A percentile compares a stretch with the other conserved stretches of the same genome.
These are phyloP conservation scores for Plasmodium fragile DNA, from an alignment of 169 alveolate species.

Conservation along the genomic window DNA sequence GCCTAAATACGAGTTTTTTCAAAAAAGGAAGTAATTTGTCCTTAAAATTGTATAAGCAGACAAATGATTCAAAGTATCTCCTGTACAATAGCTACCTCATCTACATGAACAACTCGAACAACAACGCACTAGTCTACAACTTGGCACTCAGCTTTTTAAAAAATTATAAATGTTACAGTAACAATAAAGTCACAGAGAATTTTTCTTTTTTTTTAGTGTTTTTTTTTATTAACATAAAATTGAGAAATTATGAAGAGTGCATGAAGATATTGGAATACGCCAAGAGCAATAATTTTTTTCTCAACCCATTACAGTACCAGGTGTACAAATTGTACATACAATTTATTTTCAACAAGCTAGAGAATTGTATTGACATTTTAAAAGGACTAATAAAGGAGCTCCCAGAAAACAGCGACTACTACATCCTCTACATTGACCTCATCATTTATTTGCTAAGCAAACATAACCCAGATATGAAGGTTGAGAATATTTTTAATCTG, in stretches of 20 bases:
- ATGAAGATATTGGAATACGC: conserved; percentile 39
- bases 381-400: conserved; percentile 9
- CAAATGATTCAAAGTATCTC: conserved; percentile 38
- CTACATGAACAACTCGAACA: conserved; percentile 33
- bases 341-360: conserved; percentile 23
- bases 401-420: conserved; percentile 55
- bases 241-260: conserved; percentile 63
- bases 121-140: conserved; percentile 32
- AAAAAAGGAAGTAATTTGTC: conserved; percentile 55
- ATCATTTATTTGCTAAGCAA: conserved; percentile 21
- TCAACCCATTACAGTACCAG: conserved; percentile 48
- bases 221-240: conserved; percentile 45
- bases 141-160: conserved; percentile 39
- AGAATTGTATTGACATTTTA: conserved; percentile 1
- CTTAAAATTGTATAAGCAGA: conserved; percentile 34
- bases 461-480: neutral
- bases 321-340: conserved; percentile 25
- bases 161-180: conserved; percentile 31
- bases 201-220: conserved; percentile 59
- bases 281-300: conserved; percentile 19
- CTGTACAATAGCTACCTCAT: conserved; percentile 30
- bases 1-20: conserved; percentile 39
- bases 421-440: conserved; percentile 46
- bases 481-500: conserved; percentile 8
- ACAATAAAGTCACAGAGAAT: conserved; percentile 39